These are phyloP conservation scores for Cryphonectria parasitica DNA, from an alignment of 2,329 filamentous ascomycete genomes.

Conservation along the genomic window DNA sequence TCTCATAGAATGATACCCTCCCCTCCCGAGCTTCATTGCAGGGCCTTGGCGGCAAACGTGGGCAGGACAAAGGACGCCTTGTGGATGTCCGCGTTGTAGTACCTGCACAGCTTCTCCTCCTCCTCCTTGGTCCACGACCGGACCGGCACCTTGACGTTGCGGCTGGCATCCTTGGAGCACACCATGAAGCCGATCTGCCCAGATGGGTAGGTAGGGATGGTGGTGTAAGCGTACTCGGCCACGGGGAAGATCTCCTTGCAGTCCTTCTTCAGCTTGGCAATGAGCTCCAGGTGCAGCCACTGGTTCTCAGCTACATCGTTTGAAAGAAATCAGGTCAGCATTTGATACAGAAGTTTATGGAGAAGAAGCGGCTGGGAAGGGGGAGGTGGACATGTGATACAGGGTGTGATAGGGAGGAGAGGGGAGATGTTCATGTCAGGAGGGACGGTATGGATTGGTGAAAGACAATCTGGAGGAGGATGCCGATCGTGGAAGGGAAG, in stretches of 20 bases:
- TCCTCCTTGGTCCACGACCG: slow-evolving; percentile 83
- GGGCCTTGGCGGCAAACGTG: slow-evolving; percentile 84
- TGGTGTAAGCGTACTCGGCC: slow-evolving; percentile 98
- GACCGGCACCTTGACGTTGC: slow-evolving; percentile 83
- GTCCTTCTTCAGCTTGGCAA: slow-evolving; percentile 92
- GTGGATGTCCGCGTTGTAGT: slow-evolving; percentile 98
- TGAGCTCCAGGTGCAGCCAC: slow-evolving; percentile 95
- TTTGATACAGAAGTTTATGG: background rate
- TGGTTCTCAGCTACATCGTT: slow-evolving; percentile 84
- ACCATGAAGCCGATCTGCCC: slow-evolving; percentile 99
- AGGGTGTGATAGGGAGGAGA: background rate
- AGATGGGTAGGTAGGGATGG: slow-evolving; percentile 97
- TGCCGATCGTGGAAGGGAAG: background rate
- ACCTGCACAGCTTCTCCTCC: slow-evolving; percentile 89
- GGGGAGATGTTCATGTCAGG: background rate
- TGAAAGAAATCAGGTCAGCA: slow-evolving; percentile 16
- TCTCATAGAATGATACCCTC: background rate
- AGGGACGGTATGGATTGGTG: background rate
- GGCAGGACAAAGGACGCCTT: slow-evolving; percentile 92
- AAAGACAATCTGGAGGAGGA: background rate
- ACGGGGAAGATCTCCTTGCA: slow-evolving; percentile 97
- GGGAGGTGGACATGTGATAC: background rate
- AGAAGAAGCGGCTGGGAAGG: background rate
- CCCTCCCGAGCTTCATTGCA: slow-evolving; percentile 47
- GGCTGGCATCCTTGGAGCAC: slow-evolving; percentile 82